Conservation (phyloP, 805 yeast genomes). For the Yamadazyma nakazawae region DNA sequence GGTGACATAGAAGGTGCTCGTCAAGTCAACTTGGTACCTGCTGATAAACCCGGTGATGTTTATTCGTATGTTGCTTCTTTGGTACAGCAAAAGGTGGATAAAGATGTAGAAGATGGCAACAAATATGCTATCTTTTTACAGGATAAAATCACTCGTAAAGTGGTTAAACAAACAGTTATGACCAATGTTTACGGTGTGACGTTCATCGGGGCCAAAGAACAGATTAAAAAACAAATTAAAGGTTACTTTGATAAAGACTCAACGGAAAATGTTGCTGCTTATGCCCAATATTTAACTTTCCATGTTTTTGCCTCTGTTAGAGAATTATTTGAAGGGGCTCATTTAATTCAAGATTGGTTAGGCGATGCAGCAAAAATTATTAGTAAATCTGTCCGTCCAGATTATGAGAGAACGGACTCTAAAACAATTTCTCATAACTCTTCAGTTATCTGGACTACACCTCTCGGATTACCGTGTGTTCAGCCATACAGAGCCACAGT, state of each 20-base stretch:
- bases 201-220: conserved; percentile 86
- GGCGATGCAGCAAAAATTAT: conserved; percentile 82
- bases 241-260: conserved; percentile 52
- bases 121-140: conserved; percentile 52
- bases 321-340: conserved; percentile 87
- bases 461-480: conserved; percentile 91
- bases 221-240: conserved; percentile 74
- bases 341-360: conserved; percentile 93
- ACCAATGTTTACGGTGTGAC: conserved; percentile 98
- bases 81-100: conserved; percentile 53
- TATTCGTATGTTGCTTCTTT: conserved; percentile 66
- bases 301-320: conserved; percentile 82
- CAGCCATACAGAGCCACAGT: conserved; percentile 85
- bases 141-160: conserved; percentile 73
- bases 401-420: conserved; percentile 47
- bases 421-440: conserved; percentile 66
- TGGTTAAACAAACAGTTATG: conserved; percentile 97
- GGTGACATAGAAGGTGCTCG: conserved; percentile 81
- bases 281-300: conserved; percentile 62
- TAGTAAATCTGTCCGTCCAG: conserved; percentile 63
- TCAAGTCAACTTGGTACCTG: conserved; percentile 72
- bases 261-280: conserved; percentile 20
- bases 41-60: conserved; percentile 73
- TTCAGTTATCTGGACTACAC: conserved; percentile 97
- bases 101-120: conserved; percentile 52